A percentile compares a stretch with the other conserved stretches of the same genome.
These are phyloP conservation scores for Austroboletus eburneus DNA, from an alignment of 768 basidiomycete species.

Conservation along the genomic window DNA sequence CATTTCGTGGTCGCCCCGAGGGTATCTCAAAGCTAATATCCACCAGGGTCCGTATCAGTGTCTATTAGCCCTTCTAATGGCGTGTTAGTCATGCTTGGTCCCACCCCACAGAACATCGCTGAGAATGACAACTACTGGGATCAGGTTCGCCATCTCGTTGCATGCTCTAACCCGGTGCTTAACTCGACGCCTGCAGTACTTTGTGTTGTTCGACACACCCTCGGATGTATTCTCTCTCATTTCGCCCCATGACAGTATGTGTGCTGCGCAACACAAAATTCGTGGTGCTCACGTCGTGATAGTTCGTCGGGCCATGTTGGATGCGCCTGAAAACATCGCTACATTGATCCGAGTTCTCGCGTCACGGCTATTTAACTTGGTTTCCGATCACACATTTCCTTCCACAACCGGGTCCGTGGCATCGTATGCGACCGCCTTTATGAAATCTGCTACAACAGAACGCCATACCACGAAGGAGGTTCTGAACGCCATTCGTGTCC, in stretches of 20 bases:
- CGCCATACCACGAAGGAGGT: constrained; percentile 80
- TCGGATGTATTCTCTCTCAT: constrained; percentile 91
- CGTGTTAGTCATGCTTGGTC: constrained; percentile 3
- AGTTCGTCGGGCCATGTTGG: constrained; percentile 80
- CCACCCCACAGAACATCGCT: constrained; percentile 57
- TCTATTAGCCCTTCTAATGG: not conserved
- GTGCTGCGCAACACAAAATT: not conserved
- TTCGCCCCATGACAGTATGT: constrained; percentile 78
- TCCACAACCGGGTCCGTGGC: constrained; percentile 53
- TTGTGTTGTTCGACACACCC: constrained; percentile 80
- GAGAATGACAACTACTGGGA: constrained; percentile 84
- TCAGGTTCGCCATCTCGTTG: constrained; percentile 50
- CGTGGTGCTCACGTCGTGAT: constrained; percentile 6
- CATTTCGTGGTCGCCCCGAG: constrained; percentile 76
- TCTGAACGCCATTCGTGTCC: constrained; percentile 86
- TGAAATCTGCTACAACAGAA: constrained; percentile 52
- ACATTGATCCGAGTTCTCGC: constrained; percentile 74
- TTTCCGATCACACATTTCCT: constrained; percentile 80
- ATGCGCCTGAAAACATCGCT: constrained; percentile 83
- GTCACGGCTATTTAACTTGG: constrained; percentile 65
- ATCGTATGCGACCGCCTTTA: constrained; percentile 66
- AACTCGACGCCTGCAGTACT: constrained; percentile 50
- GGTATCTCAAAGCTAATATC: constrained; percentile 76
- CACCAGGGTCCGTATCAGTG: constrained; percentile 53
- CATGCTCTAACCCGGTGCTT: not conserved